These are phyloP conservation scores for Calonectria crousiana DNA, from an alignment of 2,329 filamentous ascomycete species.

Conservation along the genomic window DNA sequence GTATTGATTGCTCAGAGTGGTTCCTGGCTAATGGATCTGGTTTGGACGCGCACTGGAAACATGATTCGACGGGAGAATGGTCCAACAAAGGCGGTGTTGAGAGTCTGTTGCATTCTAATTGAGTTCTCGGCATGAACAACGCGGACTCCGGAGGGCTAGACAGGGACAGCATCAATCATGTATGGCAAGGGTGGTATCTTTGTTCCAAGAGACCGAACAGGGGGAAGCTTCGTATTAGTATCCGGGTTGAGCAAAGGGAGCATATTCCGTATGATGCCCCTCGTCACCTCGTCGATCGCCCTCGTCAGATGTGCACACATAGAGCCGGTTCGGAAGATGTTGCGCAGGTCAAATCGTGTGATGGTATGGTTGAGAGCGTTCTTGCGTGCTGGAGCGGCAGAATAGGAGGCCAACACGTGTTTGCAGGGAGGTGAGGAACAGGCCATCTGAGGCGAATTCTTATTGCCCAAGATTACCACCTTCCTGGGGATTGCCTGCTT, in stretches of 20 bases:
- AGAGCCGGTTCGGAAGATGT: slow-evolving; percentile 13
- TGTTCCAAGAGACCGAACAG: background rate
- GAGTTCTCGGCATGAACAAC: slow-evolving; percentile 19
- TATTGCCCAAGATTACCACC: slow-evolving; percentile 42
- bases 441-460: slow-evolving; percentile 30
- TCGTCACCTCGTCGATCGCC: slow-evolving; percentile 6
- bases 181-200: background rate
- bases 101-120: slow-evolving; percentile 16
- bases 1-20: slow-evolving; percentile 21
- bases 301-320: slow-evolving; percentile 17
- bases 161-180: slow-evolving; percentile 18
- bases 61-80: slow-evolving; percentile 29
- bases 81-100: slow-evolving; percentile 43
- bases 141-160: slow-evolving; percentile 22
- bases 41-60: slow-evolving; percentile 20
- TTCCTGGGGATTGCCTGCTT: slow-evolving; percentile 35
- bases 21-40: background rate
- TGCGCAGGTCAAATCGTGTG: slow-evolving; percentile 34
- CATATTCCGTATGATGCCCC: slow-evolving; percentile 7
- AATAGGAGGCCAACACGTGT: slow-evolving; percentile 42
- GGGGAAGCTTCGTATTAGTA: slow-evolving; percentile 25
- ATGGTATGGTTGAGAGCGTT: slow-evolving; percentile 26
- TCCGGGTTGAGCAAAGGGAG: slow-evolving; percentile 20
- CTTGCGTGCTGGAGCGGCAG: slow-evolving; percentile 26
- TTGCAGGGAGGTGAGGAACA: slow-evolving; percentile 34